Evolutionary conservation across 2,329 filamentous ascomycete genomes (phyloP), one percentile per base, ranked within the genome.

Genomic region (Ophiostoma populinum): DNA sequence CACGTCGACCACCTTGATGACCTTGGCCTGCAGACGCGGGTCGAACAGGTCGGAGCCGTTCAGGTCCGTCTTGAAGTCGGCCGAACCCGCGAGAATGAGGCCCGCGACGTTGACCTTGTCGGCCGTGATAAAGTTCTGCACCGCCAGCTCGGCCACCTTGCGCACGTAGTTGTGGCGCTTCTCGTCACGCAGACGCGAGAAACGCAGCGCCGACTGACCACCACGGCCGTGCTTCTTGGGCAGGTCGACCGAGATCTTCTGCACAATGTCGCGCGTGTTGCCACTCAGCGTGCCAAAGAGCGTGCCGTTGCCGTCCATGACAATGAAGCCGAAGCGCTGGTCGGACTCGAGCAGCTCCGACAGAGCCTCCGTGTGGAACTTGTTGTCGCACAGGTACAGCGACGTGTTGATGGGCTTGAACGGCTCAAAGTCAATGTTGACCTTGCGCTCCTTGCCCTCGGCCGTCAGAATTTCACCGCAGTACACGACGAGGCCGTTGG

Each of bases 401-500:
- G 92, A 98, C 24, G 90, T 98, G 62, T 98, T 98, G 74, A 98
- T 98, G 42, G 90, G 90, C 70, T 98, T 98, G 71, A 98, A 98
- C 21, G 90, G 90, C 62, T 98, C 90, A 57, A 98, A 98, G 56
- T 98, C 92, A 56, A 98, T 98, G 62, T 98, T 98, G 66, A 98
- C 92, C 69, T 94, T 98, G 54, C 90, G 73, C 64, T 98, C 90
- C 62, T 98, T 98, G 60, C 90, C 90, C 66, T 98, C 90, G 20
- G 77, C 78, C 38, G 90, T 98, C 66, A 98, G 78, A 57, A 98
- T 95, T 94, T 98, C 90, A 76, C 90, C 90, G 59, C 90, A 98
- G 71, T 98, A 98, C 47, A 98, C 80, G 46, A 98, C 90, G 46
- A 98, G 67, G 41, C 90, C 90, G 61, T 98, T 98, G 33, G 90